phyloP scores from a whole-genome alignment of 176 grass and related monocot genomes.

The Aegilops speltoides region DNA sequence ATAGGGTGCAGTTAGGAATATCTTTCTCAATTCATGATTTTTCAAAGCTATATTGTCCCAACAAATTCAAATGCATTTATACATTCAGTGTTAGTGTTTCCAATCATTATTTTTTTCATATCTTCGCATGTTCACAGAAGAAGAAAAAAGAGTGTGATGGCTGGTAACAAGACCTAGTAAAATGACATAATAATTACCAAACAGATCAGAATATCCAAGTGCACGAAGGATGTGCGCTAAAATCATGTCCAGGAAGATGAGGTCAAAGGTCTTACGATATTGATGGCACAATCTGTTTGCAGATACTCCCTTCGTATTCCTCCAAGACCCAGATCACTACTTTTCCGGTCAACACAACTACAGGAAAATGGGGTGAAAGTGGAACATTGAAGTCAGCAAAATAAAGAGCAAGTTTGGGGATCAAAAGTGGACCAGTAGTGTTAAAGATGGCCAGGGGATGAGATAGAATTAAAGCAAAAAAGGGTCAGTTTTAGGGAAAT shows the following conservation, averaged over 20 bases:
- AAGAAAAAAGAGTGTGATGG: not conserved
- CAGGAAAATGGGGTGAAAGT: conserved; percentile 22
- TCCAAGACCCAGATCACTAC: conserved; percentile 82
- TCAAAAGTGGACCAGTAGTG: not conserved
- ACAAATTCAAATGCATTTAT: not conserved
- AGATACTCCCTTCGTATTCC: conserved; percentile 79
- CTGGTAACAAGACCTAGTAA: no score
- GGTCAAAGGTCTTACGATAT: conserved; percentile 41
- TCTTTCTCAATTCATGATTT: not conserved
- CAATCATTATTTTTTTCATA: not conserved
- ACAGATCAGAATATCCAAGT: not conserved
- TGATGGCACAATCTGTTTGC: conserved; percentile 92
- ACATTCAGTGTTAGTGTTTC: not conserved
- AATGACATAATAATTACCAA: not conserved
- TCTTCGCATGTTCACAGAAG: not conserved
- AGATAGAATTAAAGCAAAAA: conserved; percentile 23
- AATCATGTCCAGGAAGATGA: not conserved
- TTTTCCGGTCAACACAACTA: conserved; percentile 93
- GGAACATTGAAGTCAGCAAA: conserved; percentile 18
- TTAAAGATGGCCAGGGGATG: not conserved
- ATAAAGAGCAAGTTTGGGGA: conserved; percentile 3
- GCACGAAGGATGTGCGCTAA: not conserved
- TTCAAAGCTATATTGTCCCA: not conserved
- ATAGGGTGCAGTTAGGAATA: not conserved
- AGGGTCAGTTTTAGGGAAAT: not conserved